These are phyloP conservation scores for Exophiala viscosa DNA, from an alignment of 2,329 filamentous ascomycete genomes.

Conservation along the genomic window DNA sequence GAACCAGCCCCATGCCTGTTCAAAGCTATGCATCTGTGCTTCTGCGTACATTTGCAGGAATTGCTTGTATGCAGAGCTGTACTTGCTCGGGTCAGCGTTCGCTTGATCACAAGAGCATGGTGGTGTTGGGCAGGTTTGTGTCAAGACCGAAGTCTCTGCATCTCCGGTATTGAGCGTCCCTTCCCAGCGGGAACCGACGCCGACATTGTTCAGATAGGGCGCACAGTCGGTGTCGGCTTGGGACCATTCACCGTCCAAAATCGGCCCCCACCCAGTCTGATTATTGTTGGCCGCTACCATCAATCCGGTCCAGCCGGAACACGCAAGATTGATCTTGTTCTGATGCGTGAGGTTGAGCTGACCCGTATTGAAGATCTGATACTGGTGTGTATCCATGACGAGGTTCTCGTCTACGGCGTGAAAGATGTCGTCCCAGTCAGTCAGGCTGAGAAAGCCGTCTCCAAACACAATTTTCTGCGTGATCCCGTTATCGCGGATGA, in stretches of 20 bases:
- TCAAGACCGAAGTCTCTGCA: slow-evolving; percentile 57
- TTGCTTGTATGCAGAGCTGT: slow-evolving; percentile 71
- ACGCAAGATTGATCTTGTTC: slow-evolving; percentile 82
- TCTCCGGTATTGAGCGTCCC: slow-evolving; percentile 71
- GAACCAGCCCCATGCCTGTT: slow-evolving; percentile 94
- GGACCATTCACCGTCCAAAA: slow-evolving; percentile 93
- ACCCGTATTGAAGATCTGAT: slow-evolving; percentile 92
- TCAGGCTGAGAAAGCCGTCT: slow-evolving; percentile 88
- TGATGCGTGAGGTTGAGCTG: slow-evolving; percentile 79
- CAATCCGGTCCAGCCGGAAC: slow-evolving; percentile 80
- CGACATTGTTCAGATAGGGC: slow-evolving; percentile 80
- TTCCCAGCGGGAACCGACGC: slow-evolving; percentile 84
- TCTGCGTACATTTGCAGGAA: slow-evolving; percentile 88
- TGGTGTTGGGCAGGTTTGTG: slow-evolving; percentile 68
- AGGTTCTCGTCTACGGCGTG: slow-evolving; percentile 63
- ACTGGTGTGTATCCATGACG: slow-evolving; percentile 95
- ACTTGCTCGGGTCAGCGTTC: slow-evolving; percentile 67
- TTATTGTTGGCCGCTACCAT: slow-evolving; percentile 67
- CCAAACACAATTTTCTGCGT: slow-evolving; percentile 74
- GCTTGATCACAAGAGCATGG: slow-evolving; percentile 71
- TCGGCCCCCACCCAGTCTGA: slow-evolving; percentile 70
- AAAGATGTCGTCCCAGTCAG: slow-evolving; percentile 84
- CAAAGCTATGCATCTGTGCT: slow-evolving; percentile 93
- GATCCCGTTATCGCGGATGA: slow-evolving; percentile 74
- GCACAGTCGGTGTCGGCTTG: slow-evolving; percentile 97